phyloP scores from a whole-genome alignment of 2,329 filamentous ascomycete genomes.

The Fusarium sp. region DNA sequence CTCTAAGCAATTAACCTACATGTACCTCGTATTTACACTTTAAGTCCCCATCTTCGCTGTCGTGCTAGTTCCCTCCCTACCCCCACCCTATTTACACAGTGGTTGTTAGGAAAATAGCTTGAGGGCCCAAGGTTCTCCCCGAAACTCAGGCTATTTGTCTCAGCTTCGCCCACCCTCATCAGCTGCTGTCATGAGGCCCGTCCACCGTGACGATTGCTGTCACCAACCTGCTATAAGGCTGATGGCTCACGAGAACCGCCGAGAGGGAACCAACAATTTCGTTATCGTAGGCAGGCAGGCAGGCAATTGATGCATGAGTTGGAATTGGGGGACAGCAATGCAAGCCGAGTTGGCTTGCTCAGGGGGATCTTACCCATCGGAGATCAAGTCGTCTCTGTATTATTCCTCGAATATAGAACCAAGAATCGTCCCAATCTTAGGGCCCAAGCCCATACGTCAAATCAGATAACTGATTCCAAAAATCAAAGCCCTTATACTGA shows the following conservation, averaged over 20 bases:
- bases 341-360: not conserved
- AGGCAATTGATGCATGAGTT: not conserved
- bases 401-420: not conserved
- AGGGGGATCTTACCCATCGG: no score
- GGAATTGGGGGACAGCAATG: not conserved
- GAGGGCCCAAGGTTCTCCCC: not conserved
- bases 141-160: not conserved
- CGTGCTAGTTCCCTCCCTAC: not conserved
- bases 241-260: not conserved
- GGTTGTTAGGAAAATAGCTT: not conserved
- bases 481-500: not conserved
- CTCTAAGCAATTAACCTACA: not conserved
- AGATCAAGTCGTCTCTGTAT: not conserved
- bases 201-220: not conserved
- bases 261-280: not conserved
- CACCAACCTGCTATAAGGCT: not conserved
- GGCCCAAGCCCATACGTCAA: not conserved
- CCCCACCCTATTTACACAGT: not conserved
- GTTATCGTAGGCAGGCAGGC: not conserved
- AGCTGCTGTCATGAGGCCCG: not conserved
- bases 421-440: not conserved
- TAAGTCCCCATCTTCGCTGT: not conserved
- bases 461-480: not conserved
- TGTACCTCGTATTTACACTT: not conserved
- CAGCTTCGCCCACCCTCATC: not conserved